A percentile compares a stretch with the other conserved stretches of the same genome.
Conservation (phyloP, 1,284 basidiomycete genomes). For the Ceratobasidium sp. region DNA sequence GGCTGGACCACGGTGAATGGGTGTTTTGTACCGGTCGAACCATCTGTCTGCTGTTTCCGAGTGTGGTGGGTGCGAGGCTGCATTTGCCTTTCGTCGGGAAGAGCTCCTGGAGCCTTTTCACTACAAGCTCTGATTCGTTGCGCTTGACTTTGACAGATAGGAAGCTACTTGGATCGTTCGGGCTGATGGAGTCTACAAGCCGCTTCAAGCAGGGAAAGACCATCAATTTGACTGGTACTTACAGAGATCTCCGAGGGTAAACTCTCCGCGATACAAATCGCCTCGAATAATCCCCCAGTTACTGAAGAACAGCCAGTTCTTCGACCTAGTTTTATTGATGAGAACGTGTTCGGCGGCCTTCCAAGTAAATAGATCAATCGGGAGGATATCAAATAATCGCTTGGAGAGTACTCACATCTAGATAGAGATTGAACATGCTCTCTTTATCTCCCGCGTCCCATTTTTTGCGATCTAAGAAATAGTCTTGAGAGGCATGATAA, state of each 20-base stretch:
- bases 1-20: too few species aligned
- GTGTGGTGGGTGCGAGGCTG: background rate
- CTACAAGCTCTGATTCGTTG: background rate
- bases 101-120: background rate
- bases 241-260: constrained; percentile 25
- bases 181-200: constrained; percentile 14
- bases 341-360: constrained; percentile 6
- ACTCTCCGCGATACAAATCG: constrained; percentile 25
- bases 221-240: background rate
- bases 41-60: background rate
- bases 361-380: background rate
- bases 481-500: background rate
- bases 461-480: constrained; percentile 26
- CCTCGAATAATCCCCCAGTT: constrained; percentile 23
- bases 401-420: constrained; percentile 7
- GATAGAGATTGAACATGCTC: constrained; percentile 12
- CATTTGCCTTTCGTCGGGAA: background rate
- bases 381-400: too few species aligned
- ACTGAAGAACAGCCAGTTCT: constrained; percentile 30
- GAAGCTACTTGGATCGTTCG: background rate
- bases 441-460: constrained; percentile 12
- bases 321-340: background rate
- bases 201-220: background rate
- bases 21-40: too few species aligned
- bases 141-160: background rate